Evolutionary conservation across 2,329 filamentous ascomycete genomes (phyloP).

Genomic region (Beauveria bassiana): DNA sequence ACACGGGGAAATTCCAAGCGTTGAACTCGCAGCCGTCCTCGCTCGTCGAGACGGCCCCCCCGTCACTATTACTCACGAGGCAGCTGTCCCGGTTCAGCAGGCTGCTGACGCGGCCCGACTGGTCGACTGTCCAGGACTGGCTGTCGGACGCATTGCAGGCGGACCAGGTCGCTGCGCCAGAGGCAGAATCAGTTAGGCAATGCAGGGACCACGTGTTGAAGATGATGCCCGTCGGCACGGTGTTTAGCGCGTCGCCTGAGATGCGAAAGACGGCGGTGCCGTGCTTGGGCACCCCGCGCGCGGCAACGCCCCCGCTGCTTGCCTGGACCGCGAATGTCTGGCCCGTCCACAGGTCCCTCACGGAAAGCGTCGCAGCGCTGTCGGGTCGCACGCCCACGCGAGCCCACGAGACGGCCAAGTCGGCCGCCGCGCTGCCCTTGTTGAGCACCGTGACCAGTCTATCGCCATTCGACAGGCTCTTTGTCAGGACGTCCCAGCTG

Average conservation of each 20-base stretch:
- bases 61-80: conserved; percentile 14
- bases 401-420: conserved; percentile 23
- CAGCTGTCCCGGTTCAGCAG: conserved; percentile 25
- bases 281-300: conserved; percentile 16
- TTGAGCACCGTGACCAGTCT: conserved; percentile 37
- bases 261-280: conserved; percentile 34
- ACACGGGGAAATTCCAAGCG: conserved; percentile 32
- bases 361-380: conserved; percentile 17
- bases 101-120: conserved; percentile 26
- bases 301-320: conserved; percentile 18
- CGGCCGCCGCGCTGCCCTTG: conserved; percentile 22
- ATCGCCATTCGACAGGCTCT: conserved; percentile 36
- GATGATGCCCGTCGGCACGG: conserved; percentile 35
- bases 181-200: conserved; percentile 22
- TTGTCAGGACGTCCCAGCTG: conserved; percentile 35
- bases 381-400: conserved; percentile 25
- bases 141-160: conserved; percentile 26
- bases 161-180: conserved; percentile 21
- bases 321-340: conserved; percentile 15
- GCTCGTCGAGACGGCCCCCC: conserved; percentile 8
- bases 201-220: conserved; percentile 37
- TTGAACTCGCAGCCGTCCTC: not conserved
- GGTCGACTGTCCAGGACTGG: conserved; percentile 33
- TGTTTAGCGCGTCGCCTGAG: conserved; percentile 18
- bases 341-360: conserved; percentile 34